phyloP scores from a whole-genome alignment of 2,329 filamentous ascomycete genomes.

The Fusarium siculi region DNA sequence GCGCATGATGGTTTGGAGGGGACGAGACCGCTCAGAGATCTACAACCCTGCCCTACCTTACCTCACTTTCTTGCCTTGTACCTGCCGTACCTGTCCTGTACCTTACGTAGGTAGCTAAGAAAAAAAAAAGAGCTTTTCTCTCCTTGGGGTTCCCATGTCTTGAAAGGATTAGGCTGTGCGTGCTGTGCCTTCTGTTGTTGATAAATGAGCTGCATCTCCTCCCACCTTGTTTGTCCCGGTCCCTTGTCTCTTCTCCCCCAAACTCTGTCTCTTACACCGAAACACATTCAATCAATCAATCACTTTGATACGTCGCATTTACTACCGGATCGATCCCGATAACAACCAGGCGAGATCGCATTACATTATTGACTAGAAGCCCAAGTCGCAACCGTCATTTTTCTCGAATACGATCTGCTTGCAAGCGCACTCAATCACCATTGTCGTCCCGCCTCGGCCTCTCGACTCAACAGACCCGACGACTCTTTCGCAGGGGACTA shows the following conservation, averaged over 20 bases:
- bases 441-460: neutral
- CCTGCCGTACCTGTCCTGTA: conserved; percentile 11
- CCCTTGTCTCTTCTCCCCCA: conserved; percentile 1
- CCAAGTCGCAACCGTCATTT: neutral
- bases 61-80: conserved; percentile 9
- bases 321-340: neutral
- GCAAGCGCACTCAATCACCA: neutral
- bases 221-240: conserved; percentile 9
- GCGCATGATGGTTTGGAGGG: conserved; percentile 29
- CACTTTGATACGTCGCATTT: neutral
- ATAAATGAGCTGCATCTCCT: conserved; percentile 32
- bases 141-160: neutral
- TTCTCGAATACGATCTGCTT: neutral
- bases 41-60: conserved; percentile 9
- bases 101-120: conserved; percentile 8
- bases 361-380: neutral
- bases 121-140: conserved; percentile 1
- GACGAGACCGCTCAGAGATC: conserved; percentile 31
- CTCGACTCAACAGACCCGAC: neutral
- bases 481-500: neutral
- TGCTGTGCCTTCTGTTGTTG: conserved; percentile 9
- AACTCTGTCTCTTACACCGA: conserved; percentile 2
- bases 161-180: conserved; percentile 2
- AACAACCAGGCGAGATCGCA: neutral
- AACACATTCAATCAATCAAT: neutral